A percentile compares a stretch with the other conserved stretches of the same genome.
phyloP scores from a whole-genome alignment of 768 basidiomycete species.

The Amanita brunnescens region DNA sequence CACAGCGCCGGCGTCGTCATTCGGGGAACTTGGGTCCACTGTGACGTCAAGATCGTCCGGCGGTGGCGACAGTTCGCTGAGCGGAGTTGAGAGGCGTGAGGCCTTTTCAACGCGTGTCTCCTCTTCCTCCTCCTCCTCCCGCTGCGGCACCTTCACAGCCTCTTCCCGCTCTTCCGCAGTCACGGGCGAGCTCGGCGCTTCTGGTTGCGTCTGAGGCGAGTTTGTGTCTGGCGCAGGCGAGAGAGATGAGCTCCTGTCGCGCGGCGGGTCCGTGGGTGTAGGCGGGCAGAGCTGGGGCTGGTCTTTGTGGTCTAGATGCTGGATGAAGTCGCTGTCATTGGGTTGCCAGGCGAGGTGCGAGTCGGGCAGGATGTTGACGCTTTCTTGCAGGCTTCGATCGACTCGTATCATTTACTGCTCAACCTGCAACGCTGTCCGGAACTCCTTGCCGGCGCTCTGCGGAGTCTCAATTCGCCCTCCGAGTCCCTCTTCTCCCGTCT shows the following conservation, averaged over 20 bases:
- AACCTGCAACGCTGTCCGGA: neutral
- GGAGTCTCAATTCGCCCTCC: slow-evolving; percentile 4
- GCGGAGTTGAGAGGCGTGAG: slow-evolving; percentile 60
- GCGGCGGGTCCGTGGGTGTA: slow-evolving; percentile 18
- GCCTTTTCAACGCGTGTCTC: slow-evolving; percentile 21
- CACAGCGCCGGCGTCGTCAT: too few relatives aligned
- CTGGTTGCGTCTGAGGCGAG: slow-evolving; percentile 24
- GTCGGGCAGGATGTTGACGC: slow-evolving; percentile 3
- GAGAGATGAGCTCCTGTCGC: slow-evolving; percentile 47
- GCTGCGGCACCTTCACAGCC: slow-evolving; percentile 23
- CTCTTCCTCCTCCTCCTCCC: slow-evolving; percentile 29
- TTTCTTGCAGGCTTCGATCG: slow-evolving; percentile 9
- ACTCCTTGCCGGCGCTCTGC: neutral
- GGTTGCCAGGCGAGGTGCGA: slow-evolving; percentile 5
- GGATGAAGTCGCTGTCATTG: slow-evolving; percentile 8
- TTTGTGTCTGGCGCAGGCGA: slow-evolving; percentile 44
- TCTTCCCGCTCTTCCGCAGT: slow-evolving; percentile 25
- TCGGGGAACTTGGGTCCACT: slow-evolving; percentile 21
- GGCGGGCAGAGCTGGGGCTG: slow-evolving; percentile 1
- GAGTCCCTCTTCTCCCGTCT: neutral
- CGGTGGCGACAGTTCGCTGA: slow-evolving; percentile 68
- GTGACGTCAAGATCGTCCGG: slow-evolving; percentile 41
- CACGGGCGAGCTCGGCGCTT: slow-evolving; percentile 12
- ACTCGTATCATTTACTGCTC: slow-evolving; percentile 8
- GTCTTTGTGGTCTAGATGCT: slow-evolving; percentile 18